phyloP scores from a whole-genome alignment of 1,284 basidiomycete species.

The Wallemia ichthyophaga region DNA sequence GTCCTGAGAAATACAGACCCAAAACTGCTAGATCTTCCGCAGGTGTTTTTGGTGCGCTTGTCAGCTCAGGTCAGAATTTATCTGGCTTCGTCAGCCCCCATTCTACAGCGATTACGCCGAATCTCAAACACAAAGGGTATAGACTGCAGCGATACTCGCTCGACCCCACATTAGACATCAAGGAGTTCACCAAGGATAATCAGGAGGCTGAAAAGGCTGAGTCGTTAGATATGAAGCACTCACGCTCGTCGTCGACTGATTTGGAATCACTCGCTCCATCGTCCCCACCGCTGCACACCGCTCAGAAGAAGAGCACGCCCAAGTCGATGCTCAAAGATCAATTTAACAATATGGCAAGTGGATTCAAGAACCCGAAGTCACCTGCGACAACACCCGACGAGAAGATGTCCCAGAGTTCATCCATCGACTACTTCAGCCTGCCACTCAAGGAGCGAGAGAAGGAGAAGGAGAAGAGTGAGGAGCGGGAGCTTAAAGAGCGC shows the following conservation, averaged over 20 bases:
- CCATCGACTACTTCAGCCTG: constrained; percentile 14
- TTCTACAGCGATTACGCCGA: constrained; percentile 27
- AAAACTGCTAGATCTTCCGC: constrained; percentile 25
- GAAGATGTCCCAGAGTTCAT: constrained; percentile 3
- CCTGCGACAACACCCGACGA: constrained; percentile 4
- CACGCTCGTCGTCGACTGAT: background rate
- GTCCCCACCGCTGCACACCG: constrained; percentile 6
- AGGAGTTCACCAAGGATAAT: constrained; percentile 1
- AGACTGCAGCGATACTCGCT: constrained; percentile 14
- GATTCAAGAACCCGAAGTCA: constrained; percentile 13
- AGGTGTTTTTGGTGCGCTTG: constrained; percentile 37
- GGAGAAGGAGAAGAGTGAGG: constrained; percentile 19
- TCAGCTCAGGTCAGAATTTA: constrained; percentile 5
- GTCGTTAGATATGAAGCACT: background rate
- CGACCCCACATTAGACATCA: constrained; percentile 5
- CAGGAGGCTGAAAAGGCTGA: background rate
- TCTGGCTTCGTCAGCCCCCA: constrained; percentile 23
- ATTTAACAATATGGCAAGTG: constrained; percentile 9
- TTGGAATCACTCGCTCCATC: background rate
- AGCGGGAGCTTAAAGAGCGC: constrained; percentile 20
- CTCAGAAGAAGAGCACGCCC: constrained; percentile 6
- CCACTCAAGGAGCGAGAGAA: constrained; percentile 16
- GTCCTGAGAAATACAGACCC: constrained; percentile 17
- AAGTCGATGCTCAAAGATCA: constrained; percentile 3
- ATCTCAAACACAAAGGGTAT: constrained; percentile 22